Conservation (phyloP, 106 monocot species). For the Gastrodia elata region DNA sequence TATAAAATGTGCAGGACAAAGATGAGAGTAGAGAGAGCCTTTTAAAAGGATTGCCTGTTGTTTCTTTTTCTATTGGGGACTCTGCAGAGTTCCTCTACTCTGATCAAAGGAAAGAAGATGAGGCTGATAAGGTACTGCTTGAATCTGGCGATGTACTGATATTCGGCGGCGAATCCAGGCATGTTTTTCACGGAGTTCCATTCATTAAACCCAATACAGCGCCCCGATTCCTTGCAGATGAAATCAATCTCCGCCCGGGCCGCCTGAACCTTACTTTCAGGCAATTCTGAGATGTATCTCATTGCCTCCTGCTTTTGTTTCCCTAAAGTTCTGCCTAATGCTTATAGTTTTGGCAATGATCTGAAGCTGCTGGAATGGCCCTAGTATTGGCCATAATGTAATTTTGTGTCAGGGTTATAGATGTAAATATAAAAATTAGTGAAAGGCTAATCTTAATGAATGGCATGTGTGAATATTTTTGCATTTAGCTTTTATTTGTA, state of each 20-base stretch:
- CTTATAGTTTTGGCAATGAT: no score
- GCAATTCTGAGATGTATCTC: conserved; percentile 30
- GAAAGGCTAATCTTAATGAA: no score
- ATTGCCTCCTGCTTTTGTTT: no score
- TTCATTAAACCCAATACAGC: conserved; percentile 22
- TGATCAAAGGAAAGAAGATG: conserved; percentile 20
- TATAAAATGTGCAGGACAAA: conserved; percentile 35
- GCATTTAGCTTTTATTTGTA: no score
- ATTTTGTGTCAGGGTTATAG: no score
- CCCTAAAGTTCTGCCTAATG: no score
- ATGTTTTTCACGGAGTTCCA: conserved; percentile 48
- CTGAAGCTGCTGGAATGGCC: no score
- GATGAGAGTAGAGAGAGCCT: conserved; percentile 46
- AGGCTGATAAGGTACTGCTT: conserved; percentile 28
- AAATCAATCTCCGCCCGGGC: conserved; percentile 31
- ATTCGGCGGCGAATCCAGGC: conserved; percentile 55
- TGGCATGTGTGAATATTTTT: no score
- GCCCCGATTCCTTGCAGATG: conserved; percentile 22
- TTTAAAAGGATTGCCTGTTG: conserved; percentile 40
- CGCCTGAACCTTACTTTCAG: conserved; percentile 60
- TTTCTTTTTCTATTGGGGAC: conserved; percentile 64
- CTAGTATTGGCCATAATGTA: no score
- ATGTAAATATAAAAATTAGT: no score
- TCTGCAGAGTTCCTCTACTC: conserved; percentile 48
- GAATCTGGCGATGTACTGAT: conserved; percentile 62